phyloP scores from a whole-genome alignment of 2,329 filamentous ascomycete species.

The Mollisia scopiformis region DNA sequence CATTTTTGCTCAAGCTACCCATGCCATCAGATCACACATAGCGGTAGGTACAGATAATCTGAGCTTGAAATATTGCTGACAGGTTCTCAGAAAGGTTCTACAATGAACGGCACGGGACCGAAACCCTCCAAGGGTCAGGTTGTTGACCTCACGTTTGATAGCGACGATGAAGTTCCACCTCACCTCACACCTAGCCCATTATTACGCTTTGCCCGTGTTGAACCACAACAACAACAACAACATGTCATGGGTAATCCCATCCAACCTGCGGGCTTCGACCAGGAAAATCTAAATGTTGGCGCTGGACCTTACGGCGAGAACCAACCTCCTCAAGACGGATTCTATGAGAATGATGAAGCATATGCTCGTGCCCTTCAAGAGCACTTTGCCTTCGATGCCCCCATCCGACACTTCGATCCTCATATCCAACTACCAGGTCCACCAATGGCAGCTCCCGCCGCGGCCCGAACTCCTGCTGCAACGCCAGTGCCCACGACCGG shows the following conservation, averaged over 20 bases:
- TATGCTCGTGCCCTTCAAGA: constrained; percentile 1
- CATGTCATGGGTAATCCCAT: too few species aligned
- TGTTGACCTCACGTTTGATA: neutral
- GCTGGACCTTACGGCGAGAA: neutral
- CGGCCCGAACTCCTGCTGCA: too few species aligned
- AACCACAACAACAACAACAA: neutral
- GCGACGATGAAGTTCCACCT: neutral
- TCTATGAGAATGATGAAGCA: neutral
- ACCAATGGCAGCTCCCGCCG: too few species aligned
- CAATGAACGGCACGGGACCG: too few species aligned
- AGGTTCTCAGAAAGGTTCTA: too few species aligned
- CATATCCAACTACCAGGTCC: neutral
- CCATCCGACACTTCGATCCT: neutral
- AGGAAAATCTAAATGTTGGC: too few species aligned
- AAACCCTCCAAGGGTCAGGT: neutral
- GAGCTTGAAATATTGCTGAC: neutral
- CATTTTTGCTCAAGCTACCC: neutral
- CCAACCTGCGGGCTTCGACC: neutral
- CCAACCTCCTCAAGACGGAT: neutral
- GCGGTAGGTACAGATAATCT: neutral
- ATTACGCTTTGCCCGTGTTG: too few species aligned
- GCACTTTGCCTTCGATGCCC: neutral
- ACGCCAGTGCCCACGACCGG: neutral
- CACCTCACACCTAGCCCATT: too few species aligned
- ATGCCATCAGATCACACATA: neutral